Evolutionary conservation across 179 eudicot genomes (phyloP), one percentile per base, ranked within the genome.

Genomic region (Beta corolliflora): DNA sequence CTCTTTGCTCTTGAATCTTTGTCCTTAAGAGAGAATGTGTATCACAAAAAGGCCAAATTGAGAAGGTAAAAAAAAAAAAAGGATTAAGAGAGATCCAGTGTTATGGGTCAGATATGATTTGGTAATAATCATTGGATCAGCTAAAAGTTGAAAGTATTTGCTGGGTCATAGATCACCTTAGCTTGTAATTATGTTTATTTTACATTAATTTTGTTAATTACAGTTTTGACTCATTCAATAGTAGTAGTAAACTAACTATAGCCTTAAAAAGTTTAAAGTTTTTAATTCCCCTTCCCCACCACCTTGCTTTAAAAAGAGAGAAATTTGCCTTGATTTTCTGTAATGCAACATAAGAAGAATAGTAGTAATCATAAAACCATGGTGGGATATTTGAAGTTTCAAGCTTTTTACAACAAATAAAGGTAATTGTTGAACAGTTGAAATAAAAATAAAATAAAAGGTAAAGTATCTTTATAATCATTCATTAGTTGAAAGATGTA

Each of bases 71-170:
- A 75, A 53, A 55, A 53, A n/a, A 46, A 79, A 67, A 48, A 54
- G 21, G 54, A 83, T 23, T 29, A 54, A 53, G 13, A 29, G n/a
- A 80, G 73, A 75, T 83, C 66, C 86, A 83, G 9, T 41, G 56
- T 66, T 58, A 18, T 77, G 84, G 81, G 76, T 61, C 82, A 77
- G 50, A 55, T 81, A 81, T 84, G 84, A 84, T 84, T 84, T 81
- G 84, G 54, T 68, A 81, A 81, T 84, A 77, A 84, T 84, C 79
- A 84, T 84, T 84, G 79, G 75, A 65, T 84, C 72, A 74, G 46
- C 71, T 81, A 56, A 77, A 84, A 77, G 70, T 69, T 55, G 36
- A 70, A 21, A 11, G 68, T 65, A 59, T 76, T 48, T 50, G 71
- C 19, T 73, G 81, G 86, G 71, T 77, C 75, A 71, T 48, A 29